Percentiles rank a stretch among this genome's conserved stretches.
Conservation (phyloP, 371 early-diverging fungal genomes). For the Mortierella sp. region DNA sequence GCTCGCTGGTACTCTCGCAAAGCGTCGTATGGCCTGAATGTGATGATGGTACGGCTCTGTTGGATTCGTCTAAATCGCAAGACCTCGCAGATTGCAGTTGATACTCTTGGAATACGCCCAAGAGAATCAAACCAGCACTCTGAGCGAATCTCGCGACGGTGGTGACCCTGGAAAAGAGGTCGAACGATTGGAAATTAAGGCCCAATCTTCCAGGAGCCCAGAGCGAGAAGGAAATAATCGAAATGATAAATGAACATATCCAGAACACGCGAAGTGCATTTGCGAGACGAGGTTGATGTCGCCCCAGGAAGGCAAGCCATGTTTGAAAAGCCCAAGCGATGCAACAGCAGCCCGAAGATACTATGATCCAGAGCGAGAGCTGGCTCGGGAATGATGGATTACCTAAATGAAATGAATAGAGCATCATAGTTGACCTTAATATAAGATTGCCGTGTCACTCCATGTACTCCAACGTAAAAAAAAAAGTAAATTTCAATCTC, state of each 20-base stretch:
- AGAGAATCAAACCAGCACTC: constrained; percentile 7
- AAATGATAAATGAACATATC: constrained; percentile 33
- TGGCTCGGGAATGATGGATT: background rate
- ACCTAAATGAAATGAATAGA: constrained; percentile 17
- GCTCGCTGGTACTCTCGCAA: constrained; percentile 5
- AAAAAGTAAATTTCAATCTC: constrained; percentile 8
- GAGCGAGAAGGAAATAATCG: constrained; percentile 27
- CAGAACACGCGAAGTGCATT: constrained; percentile 33
- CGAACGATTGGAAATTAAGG: background rate
- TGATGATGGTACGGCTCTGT: constrained; percentile 12
- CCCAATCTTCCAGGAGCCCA: constrained; percentile 16
- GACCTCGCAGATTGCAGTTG: background rate
- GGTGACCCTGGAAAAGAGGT: constrained; percentile 2
- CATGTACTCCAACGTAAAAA: background rate
- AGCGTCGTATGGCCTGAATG: constrained; percentile 27
- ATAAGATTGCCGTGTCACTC: background rate
- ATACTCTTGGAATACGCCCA: constrained; percentile 25
- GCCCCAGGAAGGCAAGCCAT: constrained; percentile 27
- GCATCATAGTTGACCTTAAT: background rate
- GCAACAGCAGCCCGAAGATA: constrained; percentile 34
- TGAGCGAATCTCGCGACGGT: constrained; percentile 30
- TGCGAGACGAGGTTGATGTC: constrained; percentile 17
- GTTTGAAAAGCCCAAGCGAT: constrained; percentile 38
- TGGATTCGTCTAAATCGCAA: background rate
- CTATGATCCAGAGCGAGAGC: constrained; percentile 22